Conservation (phyloP, 192 early-diverging fungal genomes). For the Backusella australiensis region DNA sequence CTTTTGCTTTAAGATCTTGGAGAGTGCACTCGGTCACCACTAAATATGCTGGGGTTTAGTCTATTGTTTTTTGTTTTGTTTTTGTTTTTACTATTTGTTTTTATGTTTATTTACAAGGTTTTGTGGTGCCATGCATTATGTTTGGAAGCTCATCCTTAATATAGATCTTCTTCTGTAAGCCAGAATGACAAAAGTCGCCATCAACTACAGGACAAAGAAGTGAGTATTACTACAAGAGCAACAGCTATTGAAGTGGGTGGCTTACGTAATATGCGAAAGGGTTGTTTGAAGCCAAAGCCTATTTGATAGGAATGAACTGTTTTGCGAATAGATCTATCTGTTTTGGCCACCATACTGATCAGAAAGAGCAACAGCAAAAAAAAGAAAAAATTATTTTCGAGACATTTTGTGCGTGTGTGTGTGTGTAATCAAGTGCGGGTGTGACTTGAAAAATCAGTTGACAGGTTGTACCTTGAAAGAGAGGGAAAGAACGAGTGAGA, state of each 20-base stretch:
- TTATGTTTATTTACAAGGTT: constrained; percentile 52
- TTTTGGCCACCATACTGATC: constrained; percentile 74
- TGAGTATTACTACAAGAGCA: not conserved
- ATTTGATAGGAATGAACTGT: constrained; percentile 79
- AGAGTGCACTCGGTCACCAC: constrained; percentile 70
- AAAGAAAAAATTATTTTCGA: not conserved
- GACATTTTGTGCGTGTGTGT: no score
- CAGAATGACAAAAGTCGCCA: constrained; percentile 77
- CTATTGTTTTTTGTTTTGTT: no score
- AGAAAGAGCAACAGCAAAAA: not conserved
- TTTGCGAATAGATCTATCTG: constrained; percentile 76
- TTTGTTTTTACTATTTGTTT: no score
- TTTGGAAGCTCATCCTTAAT: constrained; percentile 60
- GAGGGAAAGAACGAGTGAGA: no score
- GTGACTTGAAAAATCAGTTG: not conserved
- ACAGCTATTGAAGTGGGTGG: not conserved
- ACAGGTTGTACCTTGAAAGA: not conserved
- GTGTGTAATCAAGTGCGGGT: not conserved
- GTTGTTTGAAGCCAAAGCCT: constrained; percentile 84
- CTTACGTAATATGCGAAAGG: constrained; percentile 85
- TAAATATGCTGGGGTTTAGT: not conserved
- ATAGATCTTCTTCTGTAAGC: constrained; percentile 60
- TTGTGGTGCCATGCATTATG: constrained; percentile 62
- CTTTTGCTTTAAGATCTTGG: constrained; percentile 64
- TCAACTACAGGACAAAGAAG: constrained; percentile 55